phyloP scores from a whole-genome alignment of 1,284 basidiomycete genomes.

The Boletellus deceptivus region DNA sequence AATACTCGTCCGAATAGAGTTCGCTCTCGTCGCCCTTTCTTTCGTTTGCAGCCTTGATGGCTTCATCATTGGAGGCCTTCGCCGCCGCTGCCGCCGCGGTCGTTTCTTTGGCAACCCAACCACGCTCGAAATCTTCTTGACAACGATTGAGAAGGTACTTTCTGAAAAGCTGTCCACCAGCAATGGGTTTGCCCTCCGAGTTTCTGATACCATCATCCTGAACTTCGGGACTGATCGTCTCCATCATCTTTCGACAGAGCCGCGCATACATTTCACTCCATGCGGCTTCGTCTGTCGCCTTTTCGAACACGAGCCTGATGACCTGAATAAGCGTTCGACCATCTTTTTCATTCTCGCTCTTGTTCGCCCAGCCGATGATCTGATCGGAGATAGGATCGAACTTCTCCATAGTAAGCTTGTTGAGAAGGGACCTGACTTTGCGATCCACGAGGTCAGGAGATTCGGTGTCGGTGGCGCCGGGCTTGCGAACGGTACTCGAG shows the following conservation, averaged over 20 bases:
- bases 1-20: conserved; percentile 95
- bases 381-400: conserved; percentile 95
- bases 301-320: conserved; percentile 95
- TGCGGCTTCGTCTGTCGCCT: conserved; percentile 92
- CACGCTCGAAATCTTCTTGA: conserved; percentile 94
- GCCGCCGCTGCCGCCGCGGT: conserved; percentile 58
- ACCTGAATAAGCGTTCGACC: conserved; percentile 94
- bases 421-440: conserved; percentile 91
- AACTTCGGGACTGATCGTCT: conserved; percentile 81
- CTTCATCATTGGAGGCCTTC: conserved; percentile 60
- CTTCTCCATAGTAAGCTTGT: conserved; percentile 96
- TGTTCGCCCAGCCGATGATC: conserved; percentile 94
- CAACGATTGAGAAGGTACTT: conserved; percentile 92
- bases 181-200: conserved; percentile 78
- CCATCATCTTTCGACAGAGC: conserved; percentile 92
- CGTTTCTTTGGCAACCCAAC: conserved; percentile 74
- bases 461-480: conserved; percentile 48
- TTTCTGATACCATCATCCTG: conserved; percentile 83
- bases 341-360: conserved; percentile 88
- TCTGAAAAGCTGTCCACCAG: conserved; percentile 91
- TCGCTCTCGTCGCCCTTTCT: conserved; percentile 56
- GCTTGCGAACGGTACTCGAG: conserved; percentile 32
- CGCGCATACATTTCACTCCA: conserved; percentile 98
- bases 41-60: conserved; percentile 60
- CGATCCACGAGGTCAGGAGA: conserved; percentile 86